phyloP scores from a whole-genome alignment of 345 rosid species.

The Bruguiera parviflora region DNA sequence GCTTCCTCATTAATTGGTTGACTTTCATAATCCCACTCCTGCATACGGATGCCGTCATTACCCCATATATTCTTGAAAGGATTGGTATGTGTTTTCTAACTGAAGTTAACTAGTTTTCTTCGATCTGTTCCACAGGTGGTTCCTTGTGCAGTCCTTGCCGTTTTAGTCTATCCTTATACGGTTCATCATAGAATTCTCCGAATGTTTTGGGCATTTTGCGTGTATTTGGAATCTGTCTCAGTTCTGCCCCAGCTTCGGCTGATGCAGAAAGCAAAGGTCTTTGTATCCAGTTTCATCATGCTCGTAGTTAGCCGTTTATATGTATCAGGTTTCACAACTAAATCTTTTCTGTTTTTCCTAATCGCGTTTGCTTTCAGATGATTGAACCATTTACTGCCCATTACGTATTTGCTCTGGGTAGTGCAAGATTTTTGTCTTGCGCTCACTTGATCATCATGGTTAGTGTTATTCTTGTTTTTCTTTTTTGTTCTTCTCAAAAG shows the following conservation, averaged over 20 bases:
- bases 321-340: not conserved
- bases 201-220: conserved; percentile 62
- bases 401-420: conserved; percentile 78
- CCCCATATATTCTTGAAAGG: too few species aligned
- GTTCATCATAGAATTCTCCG: conserved; percentile 7
- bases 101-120: not conserved
- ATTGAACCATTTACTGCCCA: conserved; percentile 83
- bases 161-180: conserved; percentile 44
- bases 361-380: conserved; percentile 40
- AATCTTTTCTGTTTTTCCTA: not conserved
- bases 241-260: conserved; percentile 84
- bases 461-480: not conserved
- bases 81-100: too few species aligned
- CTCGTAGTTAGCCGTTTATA: not conserved
- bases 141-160: conserved; percentile 53
- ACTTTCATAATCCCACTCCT: too few species aligned
- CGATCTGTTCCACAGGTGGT: conserved; percentile 39
- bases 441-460: conserved; percentile 87
- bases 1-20: too few species aligned
- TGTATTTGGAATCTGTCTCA: conserved; percentile 64
- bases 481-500: too few species aligned
- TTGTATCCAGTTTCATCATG: not conserved
- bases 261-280: conserved; percentile 84
- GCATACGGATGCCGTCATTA: too few species aligned
- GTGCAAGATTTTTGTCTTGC: conserved; percentile 67